Conservation (phyloP, 2,329 filamentous ascomycete species). For the Aureobasidium melanogenum region DNA sequence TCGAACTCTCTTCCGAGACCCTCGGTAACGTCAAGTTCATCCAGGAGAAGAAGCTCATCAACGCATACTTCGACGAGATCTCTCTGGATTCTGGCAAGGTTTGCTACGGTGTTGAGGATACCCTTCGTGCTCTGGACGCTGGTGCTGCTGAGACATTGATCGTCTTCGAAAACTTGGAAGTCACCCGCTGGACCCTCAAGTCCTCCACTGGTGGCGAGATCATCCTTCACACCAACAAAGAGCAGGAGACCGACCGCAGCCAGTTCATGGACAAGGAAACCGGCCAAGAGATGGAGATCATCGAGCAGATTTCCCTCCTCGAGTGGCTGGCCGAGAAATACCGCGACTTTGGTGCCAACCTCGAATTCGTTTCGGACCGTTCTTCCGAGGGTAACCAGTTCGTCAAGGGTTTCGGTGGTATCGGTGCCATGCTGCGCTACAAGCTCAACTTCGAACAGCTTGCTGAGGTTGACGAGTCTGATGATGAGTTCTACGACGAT, state of each 20-base stretch:
- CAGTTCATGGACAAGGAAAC: slow-evolving; percentile 94
- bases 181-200: slow-evolving; percentile 87
- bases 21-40: slow-evolving; percentile 99
- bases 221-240: slow-evolving; percentile 80
- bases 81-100: slow-evolving; percentile 94
- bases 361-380: slow-evolving; percentile 96
- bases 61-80: slow-evolving; percentile 98
- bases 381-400: slow-evolving; percentile 99
- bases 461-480: slow-evolving; percentile 70
- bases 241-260: slow-evolving; percentile 68
- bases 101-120: slow-evolving; percentile 97
- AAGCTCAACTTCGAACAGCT: slow-evolving; percentile 99
- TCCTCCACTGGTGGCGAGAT: slow-evolving; percentile 62
- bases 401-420: slow-evolving; percentile 98
- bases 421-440: slow-evolving; percentile 94
- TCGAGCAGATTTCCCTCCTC: slow-evolving; percentile 84
- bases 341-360: slow-evolving; percentile 89
- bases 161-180: slow-evolving; percentile 93
- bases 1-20: slow-evolving; percentile 89
- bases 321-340: slow-evolving; percentile 99
- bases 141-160: slow-evolving; percentile 92
- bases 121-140: slow-evolving; percentile 89
- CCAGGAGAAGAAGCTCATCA: slow-evolving; percentile 99
- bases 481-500: slow-evolving; percentile 76
- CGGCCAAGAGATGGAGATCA: slow-evolving; percentile 93